These are phyloP conservation scores for Neofusicoccum laricinum DNA, from an alignment of 2,329 filamentous ascomycete genomes.

Conservation along the genomic window DNA sequence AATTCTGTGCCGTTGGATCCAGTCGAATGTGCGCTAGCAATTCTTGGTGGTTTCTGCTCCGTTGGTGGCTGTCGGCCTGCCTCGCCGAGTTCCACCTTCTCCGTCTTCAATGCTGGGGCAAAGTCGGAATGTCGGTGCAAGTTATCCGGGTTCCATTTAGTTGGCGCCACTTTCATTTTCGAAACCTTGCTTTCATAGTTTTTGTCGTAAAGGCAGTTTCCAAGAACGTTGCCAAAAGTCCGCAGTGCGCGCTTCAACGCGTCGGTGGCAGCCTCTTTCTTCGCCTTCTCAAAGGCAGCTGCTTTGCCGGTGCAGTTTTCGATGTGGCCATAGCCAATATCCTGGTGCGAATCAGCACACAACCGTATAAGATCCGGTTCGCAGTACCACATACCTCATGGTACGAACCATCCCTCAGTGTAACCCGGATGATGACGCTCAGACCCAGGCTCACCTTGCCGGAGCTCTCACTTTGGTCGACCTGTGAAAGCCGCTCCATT, in stretches of 20 bases:
- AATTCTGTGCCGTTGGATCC: slow-evolving; percentile 41
- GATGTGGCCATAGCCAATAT: slow-evolving; percentile 93
- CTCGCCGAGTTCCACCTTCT: slow-evolving; percentile 22
- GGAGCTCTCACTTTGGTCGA: slow-evolving; percentile 78
- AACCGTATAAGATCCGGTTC: no score
- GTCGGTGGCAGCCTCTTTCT: slow-evolving; percentile 97
- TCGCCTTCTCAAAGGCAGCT: slow-evolving; percentile 94
- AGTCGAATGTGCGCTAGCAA: slow-evolving; percentile 32
- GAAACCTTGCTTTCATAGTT: slow-evolving; percentile 87
- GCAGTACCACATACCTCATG: slow-evolving; percentile 62
- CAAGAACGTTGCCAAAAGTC: slow-evolving; percentile 92
- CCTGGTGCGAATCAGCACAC: slow-evolving; percentile 42
- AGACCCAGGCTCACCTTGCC: slow-evolving; percentile 80
- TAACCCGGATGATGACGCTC: slow-evolving; percentile 87
- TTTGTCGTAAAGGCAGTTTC: slow-evolving; percentile 99
- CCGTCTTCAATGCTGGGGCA: slow-evolving; percentile 48
- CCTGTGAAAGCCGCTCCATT: slow-evolving; percentile 35
- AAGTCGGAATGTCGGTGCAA: slow-evolving; percentile 80
- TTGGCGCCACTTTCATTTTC: slow-evolving; percentile 77
- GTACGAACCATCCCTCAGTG: slow-evolving; percentile 87
- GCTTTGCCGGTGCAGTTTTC: slow-evolving; percentile 96
- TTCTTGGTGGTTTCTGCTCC: slow-evolving; percentile 25
- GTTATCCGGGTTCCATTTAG: slow-evolving; percentile 74
- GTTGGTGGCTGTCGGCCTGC: slow-evolving; percentile 18
- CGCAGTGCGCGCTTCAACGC: slow-evolving; percentile 84